phyloP scores from a whole-genome alignment of 306 rosid species.

The Cicer cuneatum region DNA sequence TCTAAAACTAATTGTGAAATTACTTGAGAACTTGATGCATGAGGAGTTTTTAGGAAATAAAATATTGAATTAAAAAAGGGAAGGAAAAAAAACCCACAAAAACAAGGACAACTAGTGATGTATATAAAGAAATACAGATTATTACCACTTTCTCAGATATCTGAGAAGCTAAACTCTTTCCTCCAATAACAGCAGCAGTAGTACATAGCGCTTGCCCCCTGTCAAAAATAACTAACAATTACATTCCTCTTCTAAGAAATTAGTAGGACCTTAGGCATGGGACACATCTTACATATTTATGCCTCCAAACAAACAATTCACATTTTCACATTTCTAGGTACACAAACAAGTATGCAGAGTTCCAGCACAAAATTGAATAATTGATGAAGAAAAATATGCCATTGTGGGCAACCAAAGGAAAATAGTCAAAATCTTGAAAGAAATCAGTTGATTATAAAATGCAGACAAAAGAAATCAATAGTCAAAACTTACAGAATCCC shows the following conservation, averaged over 20 bases:
- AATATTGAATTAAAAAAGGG: constrained; percentile 9
- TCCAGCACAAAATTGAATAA: constrained; percentile 5
- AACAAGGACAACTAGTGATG: constrained; percentile 10
- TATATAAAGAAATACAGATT: constrained; percentile 9
- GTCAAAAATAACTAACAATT: constrained; percentile 35
- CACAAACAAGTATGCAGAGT: constrained; percentile 18
- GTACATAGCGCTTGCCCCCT: constrained; percentile 95
- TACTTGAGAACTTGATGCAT: constrained; percentile 30
- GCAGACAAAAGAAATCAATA: constrained; percentile 15
- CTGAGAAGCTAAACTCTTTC: constrained; percentile 94
- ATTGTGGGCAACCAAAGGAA: constrained; percentile 22
- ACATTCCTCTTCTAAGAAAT: constrained; percentile 29
- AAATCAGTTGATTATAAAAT: constrained; percentile 7
- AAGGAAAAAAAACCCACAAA: neutral
- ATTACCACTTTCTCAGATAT: constrained; percentile 89
- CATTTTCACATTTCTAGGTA: constrained; percentile 30
- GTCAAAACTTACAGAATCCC: constrained; percentile 79
- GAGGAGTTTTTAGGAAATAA: neutral
- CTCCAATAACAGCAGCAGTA: constrained; percentile 85
- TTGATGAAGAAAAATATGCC: constrained; percentile 19
- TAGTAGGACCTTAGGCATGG: constrained; percentile 12
- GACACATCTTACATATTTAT: constrained; percentile 21
- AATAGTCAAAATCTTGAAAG: constrained; percentile 15
- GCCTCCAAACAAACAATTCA: constrained; percentile 13
- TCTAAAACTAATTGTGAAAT: constrained; percentile 19